A percentile compares a stretch with the other conserved stretches of the same genome.
These are phyloP conservation scores for Beauveria varroae DNA, from an alignment of 2,329 filamentous ascomycete species.

Conservation along the genomic window DNA sequence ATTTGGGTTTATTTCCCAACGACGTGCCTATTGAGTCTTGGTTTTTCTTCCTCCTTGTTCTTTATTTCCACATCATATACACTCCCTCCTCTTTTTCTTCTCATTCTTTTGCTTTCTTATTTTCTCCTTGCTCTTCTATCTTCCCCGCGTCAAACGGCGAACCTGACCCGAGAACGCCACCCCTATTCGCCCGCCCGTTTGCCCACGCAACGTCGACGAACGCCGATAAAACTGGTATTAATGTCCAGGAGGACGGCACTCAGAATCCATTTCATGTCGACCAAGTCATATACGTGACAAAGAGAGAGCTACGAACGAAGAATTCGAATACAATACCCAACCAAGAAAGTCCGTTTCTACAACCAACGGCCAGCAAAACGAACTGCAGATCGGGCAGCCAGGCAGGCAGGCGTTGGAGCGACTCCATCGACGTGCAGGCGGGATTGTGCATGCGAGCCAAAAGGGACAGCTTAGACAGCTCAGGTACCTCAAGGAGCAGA, in stretches of 20 bases:
- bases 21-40: neutral
- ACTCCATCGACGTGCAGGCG: slow-evolving; percentile 1
- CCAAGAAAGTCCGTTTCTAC: neutral
- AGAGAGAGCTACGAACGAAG: neutral
- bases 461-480: neutral
- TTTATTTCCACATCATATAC: neutral
- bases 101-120: neutral
- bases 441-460: slow-evolving; percentile 3
- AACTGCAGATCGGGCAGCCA: neutral
- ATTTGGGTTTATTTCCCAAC: neutral
- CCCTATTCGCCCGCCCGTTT: neutral
- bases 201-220: neutral
- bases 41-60: neutral
- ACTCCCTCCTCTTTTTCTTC: neutral
- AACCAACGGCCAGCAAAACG: neutral
- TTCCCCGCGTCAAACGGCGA: neutral
- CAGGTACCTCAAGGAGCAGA: neutral
- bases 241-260: neutral
- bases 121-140: neutral
- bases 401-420: neutral
- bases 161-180: neutral
- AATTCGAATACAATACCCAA: neutral
- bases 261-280: neutral
- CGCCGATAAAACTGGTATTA: slow-evolving; percentile 5
- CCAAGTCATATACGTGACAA: neutral